Base-by-base conservation (phyloP, 1,284 basidiomycete species). In the Tilletia caries region DNA sequence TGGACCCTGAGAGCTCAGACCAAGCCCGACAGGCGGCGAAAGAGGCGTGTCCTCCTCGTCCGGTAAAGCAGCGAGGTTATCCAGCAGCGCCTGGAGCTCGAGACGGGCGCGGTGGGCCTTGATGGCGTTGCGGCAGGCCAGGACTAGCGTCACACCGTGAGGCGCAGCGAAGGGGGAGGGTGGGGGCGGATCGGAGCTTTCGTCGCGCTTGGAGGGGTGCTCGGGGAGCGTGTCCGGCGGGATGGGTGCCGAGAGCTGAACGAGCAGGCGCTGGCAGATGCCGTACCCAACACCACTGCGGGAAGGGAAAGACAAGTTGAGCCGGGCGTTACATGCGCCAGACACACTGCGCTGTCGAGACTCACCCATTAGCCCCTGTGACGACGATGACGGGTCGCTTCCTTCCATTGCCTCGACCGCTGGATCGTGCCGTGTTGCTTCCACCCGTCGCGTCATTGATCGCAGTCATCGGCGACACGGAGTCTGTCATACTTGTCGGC, bases 381-480 rank as follows among this genome's bases (percentile, higher is more conserved):
- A 83, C 75, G 25, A 83, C 67, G 46, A 83, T 74, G 64, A 83
- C 70, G 10, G 81, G 81, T 20, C 81, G 75, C 34, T 41, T 41
- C 37, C 37, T 6, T 41, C 37, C 37, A 41, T 15, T 41, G 48
- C 48, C 20, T 20, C 48, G 48, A 50, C 20, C 20, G 20, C 12
- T 50, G 1, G 48, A 50, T 29, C 23, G n/a, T n/a, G n/a, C n/a
- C n/a, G n/a, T n/a, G n/a, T n/a, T 60, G 54, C 25, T 95, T 93
- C 6, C 94, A 93, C 95, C 95, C 97, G 83, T 96, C 93, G 48
- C 95, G 94, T 77, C 97, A 97, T 95, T 95, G 97, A 84, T 60
- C 23, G 48, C 48, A 50, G 20, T 18, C 37, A 41, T 41, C 15
- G 37, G 37, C 37, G 37, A 15, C 37, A 41, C 37, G 15, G 37